Evolutionary conservation across 192 early-diverging fungal species (phyloP), one percentile per base, ranked within the genome.

Genomic region (Backusella mclennaniae): DNA sequence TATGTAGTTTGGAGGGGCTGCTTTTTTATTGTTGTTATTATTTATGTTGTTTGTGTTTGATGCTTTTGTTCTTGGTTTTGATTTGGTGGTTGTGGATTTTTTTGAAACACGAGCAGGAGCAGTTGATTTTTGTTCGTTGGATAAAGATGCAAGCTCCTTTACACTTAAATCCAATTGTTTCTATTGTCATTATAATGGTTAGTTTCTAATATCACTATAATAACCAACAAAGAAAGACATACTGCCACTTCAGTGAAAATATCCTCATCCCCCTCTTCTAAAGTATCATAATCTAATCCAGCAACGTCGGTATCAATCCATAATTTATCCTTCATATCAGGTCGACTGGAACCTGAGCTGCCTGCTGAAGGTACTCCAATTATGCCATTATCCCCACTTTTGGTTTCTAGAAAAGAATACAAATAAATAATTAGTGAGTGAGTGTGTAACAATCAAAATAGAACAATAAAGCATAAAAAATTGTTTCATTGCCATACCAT

Each of bases 1-100:
- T 8, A 71, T 29, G 42, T 71, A 71, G 42, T 71, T 71, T 49
- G 70, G 42, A 71, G 70, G 70, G 1, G 70, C 70, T 41, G 42
- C 12, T 39, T 71, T 71, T 44, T 44, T 71, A 63, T 63, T 63
- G 21, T 63, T 63, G 23, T 11, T 59, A 26, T 29, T 59, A 26
- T 14, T 59, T 8, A 4, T 63, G 11, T 29, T 63, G 56, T 63
- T 63, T 63, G 56, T 63, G 56, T 29, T 63, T 26, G 70, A 15
- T 31, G 56, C 11, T 63, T 71, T 71, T 23, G 29, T 31, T 31
- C 14, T 49, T 49, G 42, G 23, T 44, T 49, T 44, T 49, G 29
- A 49, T 33, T 71, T 71, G 39, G 23, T 44, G 14, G 41, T 17
- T 44, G n/a, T 69, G 26, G 56, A 38, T 69, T 41, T 69, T 21